Conservation (phyloP, 306 rosid genomes). For the Bauhinia variegata region DNA sequence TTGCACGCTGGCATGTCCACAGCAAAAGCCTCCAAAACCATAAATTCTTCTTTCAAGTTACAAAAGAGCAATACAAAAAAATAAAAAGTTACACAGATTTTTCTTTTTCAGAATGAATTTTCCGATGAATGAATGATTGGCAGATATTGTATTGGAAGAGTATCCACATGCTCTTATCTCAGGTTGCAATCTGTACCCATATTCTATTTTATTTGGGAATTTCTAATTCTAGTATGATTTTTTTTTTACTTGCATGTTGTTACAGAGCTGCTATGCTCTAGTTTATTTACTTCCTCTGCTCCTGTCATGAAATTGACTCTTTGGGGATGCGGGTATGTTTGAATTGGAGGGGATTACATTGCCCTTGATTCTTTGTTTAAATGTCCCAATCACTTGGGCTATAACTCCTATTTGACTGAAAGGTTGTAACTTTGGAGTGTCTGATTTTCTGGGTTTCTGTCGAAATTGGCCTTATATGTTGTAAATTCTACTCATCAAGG, state of each 20-base stretch:
- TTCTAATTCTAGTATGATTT: constrained; percentile 26
- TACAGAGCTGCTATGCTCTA: constrained; percentile 14
- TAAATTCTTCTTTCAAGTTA: constrained; percentile 37
- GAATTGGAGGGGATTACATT: constrained; percentile 58
- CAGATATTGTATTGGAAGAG: constrained; percentile 44
- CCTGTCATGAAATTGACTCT: constrained; percentile 27
- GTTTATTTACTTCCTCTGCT: background rate
- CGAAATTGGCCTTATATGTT: constrained; percentile 48
- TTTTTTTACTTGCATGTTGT: constrained; percentile 8
- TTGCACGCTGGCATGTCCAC: constrained; percentile 74
- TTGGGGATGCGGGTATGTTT: constrained; percentile 30
- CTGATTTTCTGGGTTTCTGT: constrained; percentile 66
- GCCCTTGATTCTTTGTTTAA: constrained; percentile 49
- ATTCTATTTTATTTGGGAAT: constrained; percentile 33
- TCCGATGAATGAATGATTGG: constrained; percentile 52
- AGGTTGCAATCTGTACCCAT: constrained; percentile 28
- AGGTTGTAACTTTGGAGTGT: constrained; percentile 61
- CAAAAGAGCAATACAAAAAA: constrained; percentile 20
- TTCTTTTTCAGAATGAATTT: constrained; percentile 39
- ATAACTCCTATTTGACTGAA: constrained; percentile 67
- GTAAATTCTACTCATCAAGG: constrained; percentile 50
- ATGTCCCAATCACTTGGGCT: constrained; percentile 74
- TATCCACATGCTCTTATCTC: constrained; percentile 30
- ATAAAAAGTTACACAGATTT: constrained; percentile 25
- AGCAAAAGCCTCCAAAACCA: constrained; percentile 34